phyloP scores from a whole-genome alignment of 2,329 filamentous ascomycete genomes.

The Bipolaris gigantea region DNA sequence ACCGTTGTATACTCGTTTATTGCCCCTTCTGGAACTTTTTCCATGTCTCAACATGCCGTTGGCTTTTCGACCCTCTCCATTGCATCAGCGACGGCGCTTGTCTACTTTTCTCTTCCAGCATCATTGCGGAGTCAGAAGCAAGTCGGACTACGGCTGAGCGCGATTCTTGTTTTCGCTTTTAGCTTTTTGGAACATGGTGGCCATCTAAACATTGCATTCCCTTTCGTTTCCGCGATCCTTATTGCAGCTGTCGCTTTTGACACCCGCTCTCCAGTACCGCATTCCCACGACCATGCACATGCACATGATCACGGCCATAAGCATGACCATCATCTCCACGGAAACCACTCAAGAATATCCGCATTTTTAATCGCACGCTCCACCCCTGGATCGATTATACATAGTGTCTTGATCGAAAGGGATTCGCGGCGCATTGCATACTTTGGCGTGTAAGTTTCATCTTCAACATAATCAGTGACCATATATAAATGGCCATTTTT shows the following conservation, averaged over 20 bases:
- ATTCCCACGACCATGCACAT: conserved; percentile 37
- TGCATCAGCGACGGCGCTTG: conserved; percentile 47
- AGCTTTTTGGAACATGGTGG: conserved; percentile 27
- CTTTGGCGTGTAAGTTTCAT: conserved; percentile 75
- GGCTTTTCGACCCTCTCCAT: conserved; percentile 48
- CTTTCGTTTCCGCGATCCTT: conserved; percentile 34
- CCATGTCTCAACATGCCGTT: conserved; percentile 38
- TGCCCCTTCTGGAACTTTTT: conserved; percentile 35
- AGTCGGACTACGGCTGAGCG: conserved; percentile 37
- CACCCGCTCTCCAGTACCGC: conserved; percentile 32
- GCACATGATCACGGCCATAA: conserved; percentile 28
- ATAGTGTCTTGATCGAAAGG: conserved; percentile 85
- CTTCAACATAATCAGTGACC: too few species aligned
- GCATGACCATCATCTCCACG: conserved; percentile 44
- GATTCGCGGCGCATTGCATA: conserved; percentile 96
- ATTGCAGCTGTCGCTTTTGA: conserved; percentile 48
- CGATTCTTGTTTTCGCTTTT: conserved; percentile 27
- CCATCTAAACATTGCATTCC: conserved; percentile 19
- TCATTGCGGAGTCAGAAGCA: conserved; percentile 46
- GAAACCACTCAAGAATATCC: conserved; percentile 69
- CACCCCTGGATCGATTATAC: conserved; percentile 73
- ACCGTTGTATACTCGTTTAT: conserved; percentile 44
- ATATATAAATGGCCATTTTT: not conserved
- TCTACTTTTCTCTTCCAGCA: conserved; percentile 48
- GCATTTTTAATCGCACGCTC: conserved; percentile 70